Evolutionary conservation across 2,329 filamentous ascomycete genomes (phyloP).

Genomic region (Tricladium varicosporioides): DNA sequence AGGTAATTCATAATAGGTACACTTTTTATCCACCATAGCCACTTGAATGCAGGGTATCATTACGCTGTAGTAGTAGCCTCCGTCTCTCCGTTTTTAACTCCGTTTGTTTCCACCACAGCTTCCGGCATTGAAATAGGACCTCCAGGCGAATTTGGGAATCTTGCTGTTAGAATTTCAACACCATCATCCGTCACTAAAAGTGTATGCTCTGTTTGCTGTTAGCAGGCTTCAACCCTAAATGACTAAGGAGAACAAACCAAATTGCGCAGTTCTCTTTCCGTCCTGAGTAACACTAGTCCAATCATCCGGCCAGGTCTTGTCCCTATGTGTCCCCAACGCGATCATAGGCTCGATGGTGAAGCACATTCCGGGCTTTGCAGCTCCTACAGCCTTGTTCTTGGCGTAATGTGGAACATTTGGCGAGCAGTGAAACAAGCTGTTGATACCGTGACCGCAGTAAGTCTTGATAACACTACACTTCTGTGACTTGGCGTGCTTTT

Average conservation of each 20-base stretch:
- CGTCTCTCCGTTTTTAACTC: conserved; percentile 16
- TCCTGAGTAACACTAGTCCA: conserved; percentile 96
- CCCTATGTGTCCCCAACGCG: conserved; percentile 82
- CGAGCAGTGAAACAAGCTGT: conserved; percentile 87
- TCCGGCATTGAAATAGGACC: conserved; percentile 63
- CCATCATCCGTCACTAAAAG: conserved; percentile 80
- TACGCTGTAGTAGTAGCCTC: conserved; percentile 1
- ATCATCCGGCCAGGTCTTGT: conserved; percentile 97
- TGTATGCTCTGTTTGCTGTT: conserved; percentile 64
- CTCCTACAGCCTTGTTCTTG: conserved; percentile 96
- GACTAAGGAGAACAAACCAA: conserved; percentile 56
- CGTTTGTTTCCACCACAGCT: conserved; percentile 16
- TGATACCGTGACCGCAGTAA: conserved; percentile 95
- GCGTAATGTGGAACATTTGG: conserved; percentile 96
- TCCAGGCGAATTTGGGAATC: conserved; percentile 62
- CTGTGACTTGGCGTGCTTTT: conserved; percentile 85
- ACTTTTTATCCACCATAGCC: not conserved
- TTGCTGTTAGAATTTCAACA: conserved; percentile 77
- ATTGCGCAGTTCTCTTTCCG: conserved; percentile 87
- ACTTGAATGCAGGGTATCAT: conserved; percentile 14
- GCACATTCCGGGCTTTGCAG: conserved; percentile 94
- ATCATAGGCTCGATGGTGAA: conserved; percentile 99
- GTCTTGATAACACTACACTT: conserved; percentile 90
- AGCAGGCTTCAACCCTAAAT: conserved; percentile 6
- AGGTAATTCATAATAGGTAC: not conserved